Evolutionary conservation across 139 green algal species (phyloP), one percentile per base, ranked within the genome.

Genomic region (Spirogloea muscicola): DNA sequence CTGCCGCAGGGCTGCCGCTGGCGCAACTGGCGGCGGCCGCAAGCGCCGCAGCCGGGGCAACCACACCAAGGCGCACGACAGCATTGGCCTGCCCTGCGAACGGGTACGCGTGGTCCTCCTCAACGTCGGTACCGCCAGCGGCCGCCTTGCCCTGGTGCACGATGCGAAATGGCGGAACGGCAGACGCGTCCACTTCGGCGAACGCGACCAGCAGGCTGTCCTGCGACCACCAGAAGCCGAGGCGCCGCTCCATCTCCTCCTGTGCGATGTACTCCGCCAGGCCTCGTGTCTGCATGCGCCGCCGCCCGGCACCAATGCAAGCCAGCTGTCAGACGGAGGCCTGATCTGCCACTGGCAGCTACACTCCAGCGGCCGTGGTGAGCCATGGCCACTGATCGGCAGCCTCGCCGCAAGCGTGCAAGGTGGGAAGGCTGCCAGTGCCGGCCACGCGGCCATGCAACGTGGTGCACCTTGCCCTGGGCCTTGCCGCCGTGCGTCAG

Each of bases 221-320:
- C 16, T 36, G 82, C 21, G 61, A 72, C 82, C 82, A 86, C 82
- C 73, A 84, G 49, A 81, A 83, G 34, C 82, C 82, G 21, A 13
- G 70, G 13, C 58, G 43, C 5, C 82, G 58, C 48, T 84, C 49
- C 82, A 86, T 86, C 74, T 86, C 82, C 65, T 86, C 82, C n/a
- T n/a, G n/a, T n/a, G 81, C 81, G 38, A 86, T 82, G 64, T 80
- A 86, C 34, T 86, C 81, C 37, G 81, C 81, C 37, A 86, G 37
- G 9, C 78, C 81, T 40, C 85, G 72, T 25, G 65, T 83, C 74
- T 82, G 74, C 65, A 68, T n/a, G n/a, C n/a, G n/a, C n/a, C n/a
- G 34, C 1, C 34, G 37, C 25, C 62, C 27, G 13, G 6, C 62
- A 63, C 27, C n/a, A 36, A 71, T 65, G 29, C 39, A 71, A 68